phyloP scores from a whole-genome alignment of 768 basidiomycete species.

The Imleria badia region DNA sequence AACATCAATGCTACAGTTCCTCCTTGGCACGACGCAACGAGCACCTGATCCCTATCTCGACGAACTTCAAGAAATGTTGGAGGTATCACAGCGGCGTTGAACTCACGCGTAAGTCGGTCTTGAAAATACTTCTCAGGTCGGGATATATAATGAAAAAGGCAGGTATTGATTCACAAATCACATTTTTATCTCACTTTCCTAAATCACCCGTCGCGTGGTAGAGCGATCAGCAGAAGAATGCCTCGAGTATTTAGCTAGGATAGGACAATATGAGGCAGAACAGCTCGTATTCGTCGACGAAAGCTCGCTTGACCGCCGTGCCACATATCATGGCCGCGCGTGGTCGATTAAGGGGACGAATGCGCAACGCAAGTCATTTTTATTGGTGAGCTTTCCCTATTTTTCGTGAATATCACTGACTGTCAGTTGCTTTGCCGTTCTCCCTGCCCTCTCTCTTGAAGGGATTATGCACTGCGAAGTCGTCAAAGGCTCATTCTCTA shows the following conservation, averaged over 20 bases:
- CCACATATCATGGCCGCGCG: neutral
- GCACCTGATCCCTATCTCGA: too few relatives aligned
- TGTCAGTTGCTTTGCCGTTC: neutral
- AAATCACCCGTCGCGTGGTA: neutral
- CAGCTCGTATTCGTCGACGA: too few relatives aligned
- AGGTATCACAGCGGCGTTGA: too few relatives aligned
- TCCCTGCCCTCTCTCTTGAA: neutral
- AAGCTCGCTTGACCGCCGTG: too few relatives aligned
- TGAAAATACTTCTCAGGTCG: too few relatives aligned
- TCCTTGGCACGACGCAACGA: too few relatives aligned
- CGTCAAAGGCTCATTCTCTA: neutral
- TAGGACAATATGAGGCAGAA: neutral
- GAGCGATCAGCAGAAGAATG: neutral
- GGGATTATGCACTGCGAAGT: slow-evolving; percentile 4
- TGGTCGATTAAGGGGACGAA: slow-evolving; percentile 1
- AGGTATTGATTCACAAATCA: too few relatives aligned
- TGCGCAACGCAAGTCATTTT: slow-evolving; percentile 2
- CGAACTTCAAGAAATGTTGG: too few relatives aligned
- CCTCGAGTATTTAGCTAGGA: neutral
- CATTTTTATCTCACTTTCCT: too few relatives aligned
- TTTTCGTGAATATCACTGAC: neutral
- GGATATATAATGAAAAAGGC: too few relatives aligned
- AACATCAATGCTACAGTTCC: too few relatives aligned
- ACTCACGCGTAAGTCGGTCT: too few relatives aligned
- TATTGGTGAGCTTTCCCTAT: neutral